A percentile compares a stretch with the other conserved stretches of the same genome.
These are phyloP conservation scores for Mycena pura DNA, from an alignment of 768 basidiomycete species.

Conservation along the genomic window DNA sequence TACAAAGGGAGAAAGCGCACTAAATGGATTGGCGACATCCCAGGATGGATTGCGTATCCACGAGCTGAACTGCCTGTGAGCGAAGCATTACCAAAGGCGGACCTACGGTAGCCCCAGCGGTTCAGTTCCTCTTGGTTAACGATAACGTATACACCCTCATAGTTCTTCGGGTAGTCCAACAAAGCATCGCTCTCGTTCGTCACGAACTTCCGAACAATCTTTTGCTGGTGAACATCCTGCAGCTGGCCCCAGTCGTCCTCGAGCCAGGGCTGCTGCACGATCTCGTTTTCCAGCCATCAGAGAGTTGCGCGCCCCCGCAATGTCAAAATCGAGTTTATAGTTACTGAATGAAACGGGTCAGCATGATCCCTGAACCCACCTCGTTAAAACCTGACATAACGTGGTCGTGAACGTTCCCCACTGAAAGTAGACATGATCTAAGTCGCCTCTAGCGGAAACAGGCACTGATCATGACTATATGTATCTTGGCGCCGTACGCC, in stretches of 20 bases:
- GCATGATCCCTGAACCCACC: no score
- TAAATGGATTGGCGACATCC: slow-evolving; percentile 58
- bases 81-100: not conserved
- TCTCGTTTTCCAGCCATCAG: slow-evolving; percentile 58
- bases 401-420: slow-evolving; percentile 74
- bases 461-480: slow-evolving; percentile 50
- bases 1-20: slow-evolving; percentile 43
- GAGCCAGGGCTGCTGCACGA: slow-evolving; percentile 60
- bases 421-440: slow-evolving; percentile 34
- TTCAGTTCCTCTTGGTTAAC: slow-evolving; percentile 62
- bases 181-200: slow-evolving; percentile 57
- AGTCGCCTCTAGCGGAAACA: not conserved
- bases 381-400: slow-evolving; percentile 58
- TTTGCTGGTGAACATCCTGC: slow-evolving; percentile 60
- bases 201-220: slow-evolving; percentile 54
- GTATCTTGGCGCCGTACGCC: slow-evolving; percentile 61
- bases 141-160: slow-evolving; percentile 63
- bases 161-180: slow-evolving; percentile 59
- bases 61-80: slow-evolving; percentile 34
- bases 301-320: slow-evolving; percentile 65
- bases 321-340: slow-evolving; percentile 65
- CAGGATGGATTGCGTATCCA: slow-evolving; percentile 69
- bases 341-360: slow-evolving; percentile 2
- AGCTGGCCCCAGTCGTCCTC: slow-evolving; percentile 69
- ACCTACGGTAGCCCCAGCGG: slow-evolving; percentile 54